Conservation (phyloP, 495 filamentous ascomycete genomes). For the Pyrenula aspistea region DNA sequence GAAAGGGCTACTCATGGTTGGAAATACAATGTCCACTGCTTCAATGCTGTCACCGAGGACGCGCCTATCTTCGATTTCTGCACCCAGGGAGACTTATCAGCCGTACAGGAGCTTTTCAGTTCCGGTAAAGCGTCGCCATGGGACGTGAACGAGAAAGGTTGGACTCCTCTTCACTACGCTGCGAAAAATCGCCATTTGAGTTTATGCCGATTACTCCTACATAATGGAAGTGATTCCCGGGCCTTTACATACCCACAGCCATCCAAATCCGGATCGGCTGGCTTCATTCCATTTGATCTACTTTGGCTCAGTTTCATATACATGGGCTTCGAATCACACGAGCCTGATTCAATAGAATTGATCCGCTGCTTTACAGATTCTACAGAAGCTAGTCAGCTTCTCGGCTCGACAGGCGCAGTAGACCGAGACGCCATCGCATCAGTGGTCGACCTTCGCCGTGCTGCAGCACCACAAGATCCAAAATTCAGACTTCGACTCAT, state of each 20-base stretch:
- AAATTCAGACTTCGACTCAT: background rate
- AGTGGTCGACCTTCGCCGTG: too few relatives aligned
- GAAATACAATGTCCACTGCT: background rate
- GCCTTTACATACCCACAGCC: background rate
- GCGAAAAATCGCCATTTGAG: background rate
- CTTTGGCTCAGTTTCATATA: background rate
- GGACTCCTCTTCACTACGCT: background rate
- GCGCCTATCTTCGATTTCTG: background rate
- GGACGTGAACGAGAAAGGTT: background rate
- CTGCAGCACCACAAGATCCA: too few relatives aligned
- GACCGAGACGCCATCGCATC: background rate
- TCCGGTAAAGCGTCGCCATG: background rate
- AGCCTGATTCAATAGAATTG: background rate
- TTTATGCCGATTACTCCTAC: background rate
- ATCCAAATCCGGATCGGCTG: background rate
- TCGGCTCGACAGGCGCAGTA: background rate
- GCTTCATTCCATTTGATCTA: background rate
- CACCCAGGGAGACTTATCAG: background rate
- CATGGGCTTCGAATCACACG: background rate
- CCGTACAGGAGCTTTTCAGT: background rate
- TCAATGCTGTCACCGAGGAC: background rate
- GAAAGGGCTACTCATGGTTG: background rate
- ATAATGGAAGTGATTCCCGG: background rate
- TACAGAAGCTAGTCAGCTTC: background rate
- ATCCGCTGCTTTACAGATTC: background rate